These are phyloP conservation scores for Suillus plorans DNA, from an alignment of 768 basidiomycete species.

Conservation along the genomic window DNA sequence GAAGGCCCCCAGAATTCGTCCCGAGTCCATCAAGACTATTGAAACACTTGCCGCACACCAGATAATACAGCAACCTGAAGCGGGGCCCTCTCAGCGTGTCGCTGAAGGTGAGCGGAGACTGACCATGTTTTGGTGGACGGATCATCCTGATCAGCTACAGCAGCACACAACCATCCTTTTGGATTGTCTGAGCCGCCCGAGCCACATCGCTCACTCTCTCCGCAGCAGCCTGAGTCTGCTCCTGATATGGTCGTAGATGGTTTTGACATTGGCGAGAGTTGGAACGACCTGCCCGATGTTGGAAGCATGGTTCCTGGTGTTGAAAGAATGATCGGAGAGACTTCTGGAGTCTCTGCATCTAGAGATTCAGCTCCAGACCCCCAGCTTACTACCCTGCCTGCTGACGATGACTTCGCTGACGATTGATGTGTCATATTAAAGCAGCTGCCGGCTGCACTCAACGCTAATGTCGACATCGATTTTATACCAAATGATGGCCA, in stretches of 20 bases:
- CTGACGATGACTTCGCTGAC: too few species aligned
- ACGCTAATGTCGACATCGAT: too few species aligned
- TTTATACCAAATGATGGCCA: too few species aligned
- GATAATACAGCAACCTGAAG: not conserved
- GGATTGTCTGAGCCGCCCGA: not conserved
- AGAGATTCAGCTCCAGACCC: too few species aligned
- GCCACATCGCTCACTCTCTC: not conserved
- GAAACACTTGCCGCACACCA: not conserved
- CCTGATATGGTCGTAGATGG: not conserved
- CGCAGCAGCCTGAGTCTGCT: not conserved
- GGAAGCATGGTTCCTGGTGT: too few species aligned
- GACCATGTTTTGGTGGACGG: not conserved
- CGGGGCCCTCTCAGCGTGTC: not conserved
- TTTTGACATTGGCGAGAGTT: not conserved
- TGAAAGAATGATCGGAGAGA: too few species aligned
- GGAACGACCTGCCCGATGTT: not conserved
- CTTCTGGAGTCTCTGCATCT: too few species aligned
- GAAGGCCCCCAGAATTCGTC: not conserved
- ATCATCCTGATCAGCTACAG: constrained; percentile 1
- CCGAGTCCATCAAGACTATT: not conserved
- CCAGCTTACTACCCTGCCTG: too few species aligned
- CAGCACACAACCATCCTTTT: not conserved
- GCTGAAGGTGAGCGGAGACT: not conserved
- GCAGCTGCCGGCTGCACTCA: too few species aligned
- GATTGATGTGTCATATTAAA: too few species aligned